phyloP scores from a whole-genome alignment of 345 rosid species.

The Noccaea caerulescens region DNA sequence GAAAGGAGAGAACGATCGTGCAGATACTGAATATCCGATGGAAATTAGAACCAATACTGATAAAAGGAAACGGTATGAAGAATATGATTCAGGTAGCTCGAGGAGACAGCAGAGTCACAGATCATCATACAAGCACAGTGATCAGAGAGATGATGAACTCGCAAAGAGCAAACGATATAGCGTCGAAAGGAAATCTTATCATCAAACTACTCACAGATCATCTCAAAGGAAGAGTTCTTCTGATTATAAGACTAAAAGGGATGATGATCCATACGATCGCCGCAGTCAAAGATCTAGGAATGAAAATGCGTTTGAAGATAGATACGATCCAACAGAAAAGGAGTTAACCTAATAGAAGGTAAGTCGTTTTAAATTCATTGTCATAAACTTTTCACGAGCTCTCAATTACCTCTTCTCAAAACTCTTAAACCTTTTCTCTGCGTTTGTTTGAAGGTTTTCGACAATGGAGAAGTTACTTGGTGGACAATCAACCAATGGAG shows the following conservation, averaged over 20 bases:
- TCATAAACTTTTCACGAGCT: no score
- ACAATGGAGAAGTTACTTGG: constrained; percentile 40
- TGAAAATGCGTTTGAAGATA: constrained; percentile 63
- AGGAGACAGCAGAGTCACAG: constrained; percentile 42
- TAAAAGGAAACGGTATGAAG: constrained; percentile 44
- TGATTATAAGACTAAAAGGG: constrained; percentile 39
- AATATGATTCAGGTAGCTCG: constrained; percentile 46
- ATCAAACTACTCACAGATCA: constrained; percentile 35
- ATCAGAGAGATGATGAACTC: constrained; percentile 48
- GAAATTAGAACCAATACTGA: constrained; percentile 29
- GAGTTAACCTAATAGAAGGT: constrained; percentile 43
- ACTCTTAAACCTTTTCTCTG: not conserved
- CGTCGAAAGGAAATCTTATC: constrained; percentile 45
- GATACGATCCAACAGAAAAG: constrained; percentile 74
- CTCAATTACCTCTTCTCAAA: constrained; percentile 15
- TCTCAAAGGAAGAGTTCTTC: constrained; percentile 44
- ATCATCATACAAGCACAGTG: constrained; percentile 44
- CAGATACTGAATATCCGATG: constrained; percentile 41
- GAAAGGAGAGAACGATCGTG: constrained; percentile 35
- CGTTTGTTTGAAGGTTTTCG: not conserved
- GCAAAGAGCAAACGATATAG: constrained; percentile 42
- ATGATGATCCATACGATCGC: constrained; percentile 35
- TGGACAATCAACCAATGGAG: constrained; percentile 22
- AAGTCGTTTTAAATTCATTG: constrained; percentile 39
- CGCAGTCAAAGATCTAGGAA: constrained; percentile 35